Base-by-base conservation (phyloP, 2,329 filamentous ascomycete genomes). In the Fusarium sp. region DNA sequence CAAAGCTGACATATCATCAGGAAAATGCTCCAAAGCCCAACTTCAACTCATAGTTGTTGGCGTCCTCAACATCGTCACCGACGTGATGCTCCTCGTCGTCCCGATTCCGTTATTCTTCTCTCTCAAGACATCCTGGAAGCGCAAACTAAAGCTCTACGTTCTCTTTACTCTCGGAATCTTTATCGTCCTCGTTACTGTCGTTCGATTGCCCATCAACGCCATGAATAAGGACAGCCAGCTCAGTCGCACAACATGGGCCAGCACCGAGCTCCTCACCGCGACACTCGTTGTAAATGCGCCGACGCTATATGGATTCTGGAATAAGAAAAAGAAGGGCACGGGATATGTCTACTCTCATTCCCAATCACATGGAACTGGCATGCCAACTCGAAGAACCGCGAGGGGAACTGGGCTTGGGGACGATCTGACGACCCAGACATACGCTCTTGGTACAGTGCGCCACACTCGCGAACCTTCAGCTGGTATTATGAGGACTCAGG, bases 151-250 rank as follows among this genome's bases (percentile, higher is more conserved):
- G 13, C 66, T 81, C 0, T 64, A 71, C n/a, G 46, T 51, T 0
- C 73, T 81, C 0, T 81, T 80, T 50, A 76, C 74, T 3, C 72
- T 81, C 17, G 79, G 79, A 17, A 70, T 78, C 17, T 78, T 81
- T 45, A 79, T 81, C 56, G 79, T 81, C 43, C 68, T 75, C 23
- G 75, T 81, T 23, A 81, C 79, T 2, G 67, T 79, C n/a, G 73
- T 80, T 20, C 75, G 79, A 8, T 71, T 81, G 3, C 78, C 76
- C 2, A 78, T 80, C 51, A 80, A 79, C 50, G 59, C 73, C n/a
- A 62, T 68, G 18, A 73, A 78, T 31, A 76, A 77, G 42, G 71
- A 76, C 40, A 73, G 72, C 23, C 79, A 80, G 37, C 63, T 76
- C 8, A 77, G 76, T 42, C 75, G 79, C 17, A 78, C 77, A 6